These are phyloP conservation scores for Dictyostelium purpureum DNA, from an alignment of 78 protist genomes.

Conservation along the genomic window DNA sequence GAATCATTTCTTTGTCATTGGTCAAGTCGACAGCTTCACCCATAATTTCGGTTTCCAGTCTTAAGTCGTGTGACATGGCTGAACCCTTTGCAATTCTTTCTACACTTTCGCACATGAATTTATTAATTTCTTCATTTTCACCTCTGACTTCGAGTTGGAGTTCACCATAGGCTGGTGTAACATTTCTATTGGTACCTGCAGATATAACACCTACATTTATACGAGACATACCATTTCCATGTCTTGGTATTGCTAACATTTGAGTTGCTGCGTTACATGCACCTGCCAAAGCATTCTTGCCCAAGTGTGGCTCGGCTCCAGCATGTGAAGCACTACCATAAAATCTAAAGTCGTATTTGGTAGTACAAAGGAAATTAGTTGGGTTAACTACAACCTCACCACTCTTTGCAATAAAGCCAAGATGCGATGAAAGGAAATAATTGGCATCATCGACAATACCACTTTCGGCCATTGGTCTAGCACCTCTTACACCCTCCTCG, in stretches of 20 bases:
- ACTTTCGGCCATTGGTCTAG: background rate
- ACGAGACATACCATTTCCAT: conserved; percentile 36
- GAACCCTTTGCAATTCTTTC: conserved; percentile 28
- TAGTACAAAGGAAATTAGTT: conserved; percentile 9
- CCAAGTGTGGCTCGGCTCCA: conserved; percentile 29
- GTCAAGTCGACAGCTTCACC: conserved; percentile 30
- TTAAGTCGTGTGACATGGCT: background rate
- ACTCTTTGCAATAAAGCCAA: conserved; percentile 28
- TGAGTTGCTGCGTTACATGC: conserved; percentile 28
- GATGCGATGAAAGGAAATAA: conserved; percentile 8
- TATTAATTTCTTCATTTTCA: conserved; percentile 30
- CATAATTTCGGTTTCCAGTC: conserved; percentile 20
- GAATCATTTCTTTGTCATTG: conserved; percentile 5
- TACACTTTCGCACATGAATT: conserved; percentile 1
- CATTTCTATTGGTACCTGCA: conserved; percentile 21
- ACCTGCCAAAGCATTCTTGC: conserved; percentile 26
- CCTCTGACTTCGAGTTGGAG: conserved; percentile 33
- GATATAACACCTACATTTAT: conserved; percentile 25
- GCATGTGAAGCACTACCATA: conserved; percentile 7
- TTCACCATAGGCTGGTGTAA: background rate
- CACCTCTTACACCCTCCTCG: conserved; percentile 46
- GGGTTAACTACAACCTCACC: conserved; percentile 28
- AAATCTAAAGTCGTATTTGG: conserved; percentile 33
- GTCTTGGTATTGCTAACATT: conserved; percentile 15
- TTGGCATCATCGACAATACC: conserved; percentile 23